These are phyloP conservation scores for Globisporangium iwayamae DNA, from an alignment of 352 stramenopile species.

Conservation along the genomic window DNA sequence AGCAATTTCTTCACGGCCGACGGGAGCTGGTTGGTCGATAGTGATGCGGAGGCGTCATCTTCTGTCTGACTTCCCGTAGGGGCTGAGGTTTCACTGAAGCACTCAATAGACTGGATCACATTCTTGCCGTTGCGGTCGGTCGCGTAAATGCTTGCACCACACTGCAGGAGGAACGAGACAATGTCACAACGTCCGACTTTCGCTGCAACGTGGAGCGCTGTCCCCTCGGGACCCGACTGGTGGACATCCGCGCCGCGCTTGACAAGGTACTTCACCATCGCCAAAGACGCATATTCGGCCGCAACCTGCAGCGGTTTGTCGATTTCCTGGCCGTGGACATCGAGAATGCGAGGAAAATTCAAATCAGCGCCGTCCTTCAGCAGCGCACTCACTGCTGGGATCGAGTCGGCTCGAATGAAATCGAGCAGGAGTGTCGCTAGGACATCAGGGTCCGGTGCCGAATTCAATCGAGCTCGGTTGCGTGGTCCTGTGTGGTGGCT, in stretches of 20 bases:
- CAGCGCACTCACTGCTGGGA: slow-evolving; percentile 63
- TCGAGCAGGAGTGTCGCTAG: slow-evolving; percentile 61
- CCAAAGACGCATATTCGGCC: slow-evolving; percentile 50
- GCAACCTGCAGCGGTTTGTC: slow-evolving; percentile 71
- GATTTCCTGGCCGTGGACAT: slow-evolving; percentile 46
- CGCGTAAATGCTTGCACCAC: slow-evolving; percentile 53
- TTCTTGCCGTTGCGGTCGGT: slow-evolving; percentile 48
- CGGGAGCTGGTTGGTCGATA: background rate
- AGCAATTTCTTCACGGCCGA: slow-evolving; percentile 57
- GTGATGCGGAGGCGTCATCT: background rate
- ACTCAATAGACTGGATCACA: slow-evolving; percentile 42
- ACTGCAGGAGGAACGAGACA: slow-evolving; percentile 72
- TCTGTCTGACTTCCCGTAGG: background rate
- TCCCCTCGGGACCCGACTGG: slow-evolving; percentile 43
- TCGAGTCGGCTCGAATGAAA: slow-evolving; percentile 68
- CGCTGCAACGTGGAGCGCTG: slow-evolving; percentile 66
- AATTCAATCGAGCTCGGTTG: slow-evolving; percentile 43
- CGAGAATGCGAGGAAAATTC: slow-evolving; percentile 48
- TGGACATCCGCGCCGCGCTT: slow-evolving; percentile 74
- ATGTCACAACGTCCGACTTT: slow-evolving; percentile 63
- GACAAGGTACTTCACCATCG: slow-evolving; percentile 76
- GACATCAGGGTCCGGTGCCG: slow-evolving; percentile 56
- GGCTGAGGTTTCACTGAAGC: background rate
- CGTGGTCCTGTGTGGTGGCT: background rate
- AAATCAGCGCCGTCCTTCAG: slow-evolving; percentile 77